These are phyloP conservation scores for Danielozyma ontarioensis DNA, from an alignment of 805 yeast species.

Conservation along the genomic window DNA sequence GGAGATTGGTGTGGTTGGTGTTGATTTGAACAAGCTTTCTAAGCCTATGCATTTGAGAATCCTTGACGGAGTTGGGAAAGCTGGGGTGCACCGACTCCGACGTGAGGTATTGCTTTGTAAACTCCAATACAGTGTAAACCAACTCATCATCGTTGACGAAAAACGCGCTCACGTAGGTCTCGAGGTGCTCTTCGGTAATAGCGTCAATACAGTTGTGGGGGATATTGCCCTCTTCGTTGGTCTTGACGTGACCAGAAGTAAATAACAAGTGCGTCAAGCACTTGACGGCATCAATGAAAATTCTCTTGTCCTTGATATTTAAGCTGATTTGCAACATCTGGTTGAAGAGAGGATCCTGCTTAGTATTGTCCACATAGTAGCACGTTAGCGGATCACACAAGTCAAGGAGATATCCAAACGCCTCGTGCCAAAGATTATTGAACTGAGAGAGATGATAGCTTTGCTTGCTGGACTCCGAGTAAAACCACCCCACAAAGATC, in stretches of 20 bases:
- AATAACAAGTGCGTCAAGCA: slow-evolving; percentile 74
- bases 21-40: slow-evolving; percentile 51
- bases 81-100: slow-evolving; percentile 47
- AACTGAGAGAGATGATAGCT: slow-evolving; percentile 14
- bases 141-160: slow-evolving; percentile 70
- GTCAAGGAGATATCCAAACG: slow-evolving; percentile 66
- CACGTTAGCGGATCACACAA: slow-evolving; percentile 81
- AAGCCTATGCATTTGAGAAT: slow-evolving; percentile 30
- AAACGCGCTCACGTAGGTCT: slow-evolving; percentile 52
- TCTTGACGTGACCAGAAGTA: slow-evolving; percentile 6
- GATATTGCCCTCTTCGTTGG: slow-evolving; percentile 6
- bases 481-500: slow-evolving; percentile 31
- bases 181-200: slow-evolving; percentile 36
- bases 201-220: slow-evolving; percentile 38
- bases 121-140: slow-evolving; percentile 67
- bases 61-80: slow-evolving; percentile 20
- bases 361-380: slow-evolving; percentile 68
- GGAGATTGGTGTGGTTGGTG: slow-evolving; percentile 42
- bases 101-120: slow-evolving; percentile 72
- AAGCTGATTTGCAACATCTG: slow-evolving; percentile 48
- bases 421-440: slow-evolving; percentile 46
- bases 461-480: slow-evolving; percentile 9
- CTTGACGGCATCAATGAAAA: slow-evolving; percentile 65
- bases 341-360: slow-evolving; percentile 64
- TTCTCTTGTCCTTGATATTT: slow-evolving; percentile 58